phyloP scores from a whole-genome alignment of 108 stramenopile genomes.

The Phaeodactylum tricornutum region DNA sequence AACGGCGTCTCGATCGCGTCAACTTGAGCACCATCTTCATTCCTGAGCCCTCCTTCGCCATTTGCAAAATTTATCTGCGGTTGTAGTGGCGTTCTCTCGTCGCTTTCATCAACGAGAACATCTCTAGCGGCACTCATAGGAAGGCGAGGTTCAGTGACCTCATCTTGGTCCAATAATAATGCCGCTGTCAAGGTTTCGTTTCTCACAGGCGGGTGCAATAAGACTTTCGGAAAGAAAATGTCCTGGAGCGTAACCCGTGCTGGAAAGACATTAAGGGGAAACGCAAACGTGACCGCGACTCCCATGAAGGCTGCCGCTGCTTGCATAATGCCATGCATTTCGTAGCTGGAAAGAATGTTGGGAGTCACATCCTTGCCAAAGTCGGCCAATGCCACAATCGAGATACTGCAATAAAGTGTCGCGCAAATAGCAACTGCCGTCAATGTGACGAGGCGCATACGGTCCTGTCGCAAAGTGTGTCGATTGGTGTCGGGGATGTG shows the following conservation, averaged over 20 bases:
- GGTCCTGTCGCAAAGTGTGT: conserved; percentile 11
- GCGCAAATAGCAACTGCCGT: conserved; percentile 28
- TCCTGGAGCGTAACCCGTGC: conserved; percentile 50
- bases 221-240: too few relatives aligned
- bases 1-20: conserved; percentile 1
- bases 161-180: conserved; percentile 2
- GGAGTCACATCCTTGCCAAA: conserved; percentile 39
- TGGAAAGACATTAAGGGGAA: conserved; percentile 75
- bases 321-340: conserved; percentile 38
- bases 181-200: conserved; percentile 4
- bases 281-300: conserved; percentile 70
- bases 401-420: conserved; percentile 28
- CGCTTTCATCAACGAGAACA: conserved; percentile 4
- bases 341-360: conserved; percentile 56
- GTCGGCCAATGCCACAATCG: conserved; percentile 48
- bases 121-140: too few relatives aligned
- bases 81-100: neutral
- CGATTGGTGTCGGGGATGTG: neutral
- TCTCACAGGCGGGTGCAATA: conserved; percentile 5
- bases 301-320: conserved; percentile 58
- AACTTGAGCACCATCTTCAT: neutral
- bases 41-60: neutral
- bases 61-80: neutral
- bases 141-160: neutral
- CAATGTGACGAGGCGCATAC: conserved; percentile 33